Evolutionary conservation across 148 eudicot species (phyloP), one percentile per base, ranked within the genome.

Genomic region (Salicornia ramosissima): DNA sequence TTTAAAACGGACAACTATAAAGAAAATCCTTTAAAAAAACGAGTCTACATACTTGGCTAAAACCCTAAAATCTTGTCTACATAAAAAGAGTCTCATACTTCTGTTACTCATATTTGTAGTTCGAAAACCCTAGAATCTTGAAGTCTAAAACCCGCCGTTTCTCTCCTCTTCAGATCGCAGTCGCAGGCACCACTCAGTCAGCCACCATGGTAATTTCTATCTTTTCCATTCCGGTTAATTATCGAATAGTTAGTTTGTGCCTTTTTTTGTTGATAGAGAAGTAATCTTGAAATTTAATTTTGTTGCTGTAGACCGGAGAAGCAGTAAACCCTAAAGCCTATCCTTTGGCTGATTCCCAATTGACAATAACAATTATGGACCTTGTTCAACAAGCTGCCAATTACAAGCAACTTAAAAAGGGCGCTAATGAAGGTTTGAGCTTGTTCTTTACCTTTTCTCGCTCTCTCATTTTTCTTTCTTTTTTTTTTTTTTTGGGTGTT

Each of bases 321-420:
- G 78, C 75, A 47, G 87, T 86, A 11, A 88, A 88, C 81, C 90
- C 90, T 0, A 88, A 88, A 78, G 94, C 94, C 26, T 88, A 88
- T 76, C 94, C 94, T 0, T 71, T 88, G 58, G 90, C 90, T 0
- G 94, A 86, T 86, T 75, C 90, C 16, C 88, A 86, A 69, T 80
- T 88, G 72, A 83, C 90, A 3, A 84, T 77, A 10, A 86, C 88
- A 18, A 88, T 88, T 0, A 64, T 83, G 82, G 94, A 88, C 64
- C 83, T 88, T 70, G 94, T 88, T 74, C 88, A 83, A 29, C 94
- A 88, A 78, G 94, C 94, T 60, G 80, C 90, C 43, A 83, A 88
- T 67, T 88, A 83, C 77, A 88, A 88, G 76, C 96, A 89, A 33
- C 89, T 89, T 33, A 89, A 87, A 67, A 89, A 89, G 87, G 96